Conservation (phyloP, 768 basidiomycete species). For the Psilocybe cyanescens region DNA sequence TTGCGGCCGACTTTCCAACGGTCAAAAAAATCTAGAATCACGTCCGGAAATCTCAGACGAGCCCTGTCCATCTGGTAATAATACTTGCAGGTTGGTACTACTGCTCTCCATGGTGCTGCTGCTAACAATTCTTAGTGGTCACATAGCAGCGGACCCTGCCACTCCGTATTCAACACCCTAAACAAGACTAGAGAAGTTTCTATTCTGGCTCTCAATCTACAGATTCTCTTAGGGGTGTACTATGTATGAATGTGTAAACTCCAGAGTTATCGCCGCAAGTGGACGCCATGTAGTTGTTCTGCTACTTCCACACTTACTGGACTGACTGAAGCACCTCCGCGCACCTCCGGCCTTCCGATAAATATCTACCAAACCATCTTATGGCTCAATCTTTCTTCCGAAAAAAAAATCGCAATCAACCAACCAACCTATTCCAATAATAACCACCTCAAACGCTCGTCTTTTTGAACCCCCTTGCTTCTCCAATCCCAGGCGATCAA, state of each 20-base stretch:
- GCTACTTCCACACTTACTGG: too few species aligned
- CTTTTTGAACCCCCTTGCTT: neutral
- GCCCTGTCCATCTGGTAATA: neutral
- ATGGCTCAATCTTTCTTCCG: neutral
- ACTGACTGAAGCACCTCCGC: neutral
- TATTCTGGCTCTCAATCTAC: neutral
- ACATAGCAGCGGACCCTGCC: too few species aligned
- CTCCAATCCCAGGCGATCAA: neutral
- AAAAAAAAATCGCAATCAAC: neutral
- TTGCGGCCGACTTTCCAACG: neutral
- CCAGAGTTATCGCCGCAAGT: neutral
- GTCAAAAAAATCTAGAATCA: neutral
- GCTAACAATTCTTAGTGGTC: neutral
- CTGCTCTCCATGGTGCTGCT: neutral
- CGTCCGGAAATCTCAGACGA: neutral
- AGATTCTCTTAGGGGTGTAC: neutral
- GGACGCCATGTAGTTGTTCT: neutral
- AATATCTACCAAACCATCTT: neutral
- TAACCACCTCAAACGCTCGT: neutral
- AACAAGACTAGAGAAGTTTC: neutral
- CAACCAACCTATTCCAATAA: neutral
- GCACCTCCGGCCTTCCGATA: neutral
- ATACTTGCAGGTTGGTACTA: neutral
- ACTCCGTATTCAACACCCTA: too few species aligned
- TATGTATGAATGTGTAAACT: neutral